Evolutionary conservation across 352 stramenopile species (phyloP), one percentile per base, ranked within the genome.

Genomic region (Hyaloperonospora arabidopsidis): DNA sequence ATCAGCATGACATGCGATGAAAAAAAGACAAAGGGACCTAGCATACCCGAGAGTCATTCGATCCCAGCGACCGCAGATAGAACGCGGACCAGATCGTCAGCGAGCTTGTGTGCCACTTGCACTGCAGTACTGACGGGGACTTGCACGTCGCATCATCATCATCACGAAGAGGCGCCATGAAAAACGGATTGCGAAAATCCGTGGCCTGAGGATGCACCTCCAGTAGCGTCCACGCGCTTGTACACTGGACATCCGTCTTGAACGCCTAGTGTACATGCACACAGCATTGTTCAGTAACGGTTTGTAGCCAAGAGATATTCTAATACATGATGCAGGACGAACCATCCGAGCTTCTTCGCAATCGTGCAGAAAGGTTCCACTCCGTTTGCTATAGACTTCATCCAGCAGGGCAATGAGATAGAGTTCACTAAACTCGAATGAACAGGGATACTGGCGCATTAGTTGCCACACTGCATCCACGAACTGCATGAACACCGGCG

Each of bases 401-500:
- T 99, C 95, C 0, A 97, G 79, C 1, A 99, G 52, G 29, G 92
- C 80, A 18, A 98, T 82, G 35, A 99, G 67, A 54, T 80, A 93
- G 11, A 71, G 70, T 54, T 96, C 84, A 61, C 95, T 99, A 68
- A 99, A 99, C 72, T 99, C 96, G 52, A 99, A 99, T 32, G 84
- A 96, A 45, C 92, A 92, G 11, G 97, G 96, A 48, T 96, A 98
- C 49, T 98, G 95, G 40, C 91, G 84, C 38, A 97, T 84, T 15
- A 99, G 70, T 76, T 99, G 96, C 79, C 91, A 99, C 14, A 98
- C 89, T 32, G 92, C 97, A 73, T 99, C 97, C 10, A 99, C 67
- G 61, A 98, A 99, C 72, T 99, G 96, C 49, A 99, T 73, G 67
- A 99, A 99, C 25, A 99, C 95, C 3, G 97, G 97, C 8, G 96